These are phyloP conservation scores for Phytophthora colocasiae DNA, from an alignment of 352 stramenopile species.

Conservation along the genomic window DNA sequence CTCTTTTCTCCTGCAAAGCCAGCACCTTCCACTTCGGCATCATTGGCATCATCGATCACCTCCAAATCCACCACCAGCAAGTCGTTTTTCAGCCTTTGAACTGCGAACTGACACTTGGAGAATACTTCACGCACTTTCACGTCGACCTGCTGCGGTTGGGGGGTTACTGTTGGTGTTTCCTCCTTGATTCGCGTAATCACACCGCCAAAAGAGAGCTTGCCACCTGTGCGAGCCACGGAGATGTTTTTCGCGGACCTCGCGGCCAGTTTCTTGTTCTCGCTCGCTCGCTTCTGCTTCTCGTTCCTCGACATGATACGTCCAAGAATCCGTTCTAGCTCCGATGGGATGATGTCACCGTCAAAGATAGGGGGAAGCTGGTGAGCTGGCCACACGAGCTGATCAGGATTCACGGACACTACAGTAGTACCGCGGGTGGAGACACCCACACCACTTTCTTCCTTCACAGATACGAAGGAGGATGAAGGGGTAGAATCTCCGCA, in stretches of 20 bases:
- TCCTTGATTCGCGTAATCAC: conserved; percentile 57
- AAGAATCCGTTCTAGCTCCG: conserved; percentile 82
- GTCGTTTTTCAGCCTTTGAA: conserved; percentile 82
- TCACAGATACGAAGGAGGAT: conserved; percentile 35
- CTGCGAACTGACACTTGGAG: conserved; percentile 55
- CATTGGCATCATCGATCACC: conserved; percentile 19
- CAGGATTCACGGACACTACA: conserved; percentile 84
- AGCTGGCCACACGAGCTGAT: conserved; percentile 85
- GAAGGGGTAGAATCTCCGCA: conserved; percentile 12
- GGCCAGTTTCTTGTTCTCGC: conserved; percentile 36
- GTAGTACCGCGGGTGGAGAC: conserved; percentile 69
- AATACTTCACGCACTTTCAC: conserved; percentile 80
- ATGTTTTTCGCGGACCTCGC: conserved; percentile 47
- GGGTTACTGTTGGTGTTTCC: conserved; percentile 27
- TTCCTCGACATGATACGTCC: conserved; percentile 67
- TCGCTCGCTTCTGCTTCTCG: conserved; percentile 62
- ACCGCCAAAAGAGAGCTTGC: conserved; percentile 50
- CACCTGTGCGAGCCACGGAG: conserved; percentile 45
- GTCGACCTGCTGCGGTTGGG: conserved; percentile 44
- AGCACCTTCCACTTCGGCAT: conserved; percentile 9
- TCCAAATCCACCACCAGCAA: conserved; percentile 81
- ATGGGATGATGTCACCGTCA: conserved; percentile 82
- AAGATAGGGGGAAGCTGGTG: conserved; percentile 75
- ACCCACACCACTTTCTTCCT: conserved; percentile 34
- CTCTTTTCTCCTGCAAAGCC: conserved; percentile 9